A percentile compares a stretch with the other conserved stretches of the same genome.
These are phyloP conservation scores for Friedmanniomyces endolithicus DNA, from an alignment of 495 filamentous ascomycete species.

Conservation along the genomic window DNA sequence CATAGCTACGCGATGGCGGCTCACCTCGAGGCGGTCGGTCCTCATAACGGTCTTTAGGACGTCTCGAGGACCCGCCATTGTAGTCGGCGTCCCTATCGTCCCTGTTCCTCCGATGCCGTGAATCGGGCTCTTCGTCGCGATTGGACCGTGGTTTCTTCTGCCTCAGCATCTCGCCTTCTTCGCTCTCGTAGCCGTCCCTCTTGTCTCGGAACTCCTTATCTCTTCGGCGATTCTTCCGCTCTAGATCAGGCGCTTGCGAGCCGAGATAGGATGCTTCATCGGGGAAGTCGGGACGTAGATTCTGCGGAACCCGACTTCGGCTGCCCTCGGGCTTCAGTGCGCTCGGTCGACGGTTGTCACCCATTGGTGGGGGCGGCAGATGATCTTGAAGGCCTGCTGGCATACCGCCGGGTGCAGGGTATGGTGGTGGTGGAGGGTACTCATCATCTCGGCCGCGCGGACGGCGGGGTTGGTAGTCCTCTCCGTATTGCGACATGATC, in stretches of 20 bases:
- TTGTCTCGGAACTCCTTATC: constrained; percentile 22
- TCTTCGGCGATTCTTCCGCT: constrained; percentile 13
- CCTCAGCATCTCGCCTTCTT: constrained; percentile 21
- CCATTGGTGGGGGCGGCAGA: constrained; percentile 20
- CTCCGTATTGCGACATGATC: constrained; percentile 6
- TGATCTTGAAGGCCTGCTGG: background rate
- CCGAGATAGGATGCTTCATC: constrained; percentile 24
- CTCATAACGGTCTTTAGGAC: background rate
- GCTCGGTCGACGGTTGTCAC: constrained; percentile 12
- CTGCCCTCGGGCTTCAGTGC: constrained; percentile 17
- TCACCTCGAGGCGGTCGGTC: background rate
- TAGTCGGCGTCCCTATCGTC: constrained; percentile 1
- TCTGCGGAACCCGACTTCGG: constrained; percentile 8
- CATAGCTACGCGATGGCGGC: background rate
- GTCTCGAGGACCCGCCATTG: background rate
- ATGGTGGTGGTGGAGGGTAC: constrained; percentile 5
- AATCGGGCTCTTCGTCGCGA: background rate
- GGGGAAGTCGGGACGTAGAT: constrained; percentile 16
- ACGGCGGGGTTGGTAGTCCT: background rate
- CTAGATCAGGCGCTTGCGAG: constrained; percentile 18
- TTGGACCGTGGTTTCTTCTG: background rate
- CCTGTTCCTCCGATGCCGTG: background rate
- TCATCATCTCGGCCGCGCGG: background rate
- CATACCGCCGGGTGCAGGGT: constrained; percentile 1
- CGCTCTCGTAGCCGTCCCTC: constrained; percentile 22